phyloP scores from a whole-genome alignment of 164 flowering plant genomes.

The Magnolia kwangsiensis region DNA sequence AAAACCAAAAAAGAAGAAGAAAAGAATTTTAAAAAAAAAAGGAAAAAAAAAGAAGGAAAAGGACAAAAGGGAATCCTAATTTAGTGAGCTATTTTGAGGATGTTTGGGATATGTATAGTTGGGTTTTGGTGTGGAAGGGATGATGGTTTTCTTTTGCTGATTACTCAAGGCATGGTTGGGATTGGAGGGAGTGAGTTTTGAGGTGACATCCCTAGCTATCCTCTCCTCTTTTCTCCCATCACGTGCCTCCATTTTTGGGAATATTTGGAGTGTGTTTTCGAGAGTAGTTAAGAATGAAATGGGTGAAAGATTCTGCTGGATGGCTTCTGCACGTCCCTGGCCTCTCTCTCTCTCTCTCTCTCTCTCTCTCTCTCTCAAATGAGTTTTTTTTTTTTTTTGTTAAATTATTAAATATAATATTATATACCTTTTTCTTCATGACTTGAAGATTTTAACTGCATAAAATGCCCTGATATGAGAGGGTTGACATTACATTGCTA shows the following conservation, averaged over 20 bases:
- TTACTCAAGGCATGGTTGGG: slow-evolving; percentile 17
- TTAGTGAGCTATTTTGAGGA: slow-evolving; percentile 12
- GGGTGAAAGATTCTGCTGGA: slow-evolving; percentile 5
- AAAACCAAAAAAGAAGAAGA: background rate
- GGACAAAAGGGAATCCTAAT: slow-evolving; percentile 13
- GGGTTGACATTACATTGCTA: slow-evolving; percentile 2
- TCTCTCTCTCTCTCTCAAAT: too few relatives aligned
- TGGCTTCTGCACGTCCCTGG: slow-evolving; percentile 8
- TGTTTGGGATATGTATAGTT: slow-evolving; percentile 34
- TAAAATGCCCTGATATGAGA: slow-evolving; percentile 14
- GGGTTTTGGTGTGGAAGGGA: slow-evolving; percentile 23
- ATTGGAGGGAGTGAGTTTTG: slow-evolving; percentile 23
- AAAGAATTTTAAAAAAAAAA: background rate
- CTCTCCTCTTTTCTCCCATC: background rate
- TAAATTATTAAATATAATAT: slow-evolving; percentile 15
- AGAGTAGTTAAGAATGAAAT: background rate
- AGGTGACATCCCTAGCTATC: slow-evolving; percentile 14
- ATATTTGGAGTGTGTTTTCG: background rate
- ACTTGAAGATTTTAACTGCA: slow-evolving; percentile 32
- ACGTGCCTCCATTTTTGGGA: slow-evolving; percentile 5
- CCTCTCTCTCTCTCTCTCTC: background rate
- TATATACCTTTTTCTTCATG: slow-evolving; percentile 21
- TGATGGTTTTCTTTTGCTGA: slow-evolving; percentile 12
- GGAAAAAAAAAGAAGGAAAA: background rate
- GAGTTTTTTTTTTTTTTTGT: background rate